Percentiles rank a stretch among this genome's conserved stretches.
These are phyloP conservation scores for Trichosanthes truncata DNA, from an alignment of 306 rosid species.

Conservation along the genomic window DNA sequence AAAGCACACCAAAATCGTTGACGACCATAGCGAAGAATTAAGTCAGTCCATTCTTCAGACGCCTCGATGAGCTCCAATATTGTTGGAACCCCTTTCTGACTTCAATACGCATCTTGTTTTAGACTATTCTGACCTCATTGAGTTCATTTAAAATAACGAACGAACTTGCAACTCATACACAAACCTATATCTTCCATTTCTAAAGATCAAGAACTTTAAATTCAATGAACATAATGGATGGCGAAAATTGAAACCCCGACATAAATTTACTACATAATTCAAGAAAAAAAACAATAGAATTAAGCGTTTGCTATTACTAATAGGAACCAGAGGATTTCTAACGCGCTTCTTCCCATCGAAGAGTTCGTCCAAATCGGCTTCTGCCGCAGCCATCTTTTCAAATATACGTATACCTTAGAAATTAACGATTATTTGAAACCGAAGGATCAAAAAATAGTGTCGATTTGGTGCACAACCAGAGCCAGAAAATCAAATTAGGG, in stretches of 20 bases:
- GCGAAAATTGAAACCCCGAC: background rate
- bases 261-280: background rate
- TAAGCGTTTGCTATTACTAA: conserved; percentile 29
- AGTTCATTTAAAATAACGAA: background rate
- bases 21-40: background rate
- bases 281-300: background rate
- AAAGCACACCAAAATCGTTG: background rate
- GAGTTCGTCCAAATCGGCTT: conserved; percentile 43
- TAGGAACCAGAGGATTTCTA: conserved; percentile 72
- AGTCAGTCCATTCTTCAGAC: background rate
- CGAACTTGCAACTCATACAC: background rate
- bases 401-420: background rate
- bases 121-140: background rate
- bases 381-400: conserved; percentile 32
- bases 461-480: background rate
- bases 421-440: background rate
- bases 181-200: background rate
- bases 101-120: background rate
- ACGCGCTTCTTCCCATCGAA: conserved; percentile 57
- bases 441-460: background rate
- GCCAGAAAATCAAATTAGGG: background rate
- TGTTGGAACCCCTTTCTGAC: background rate
- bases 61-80: background rate
- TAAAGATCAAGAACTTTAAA: background rate
- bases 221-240: background rate